These are phyloP conservation scores for Sarocladium kiliense DNA, from an alignment of 2,329 filamentous ascomycete species.

Conservation along the genomic window DNA sequence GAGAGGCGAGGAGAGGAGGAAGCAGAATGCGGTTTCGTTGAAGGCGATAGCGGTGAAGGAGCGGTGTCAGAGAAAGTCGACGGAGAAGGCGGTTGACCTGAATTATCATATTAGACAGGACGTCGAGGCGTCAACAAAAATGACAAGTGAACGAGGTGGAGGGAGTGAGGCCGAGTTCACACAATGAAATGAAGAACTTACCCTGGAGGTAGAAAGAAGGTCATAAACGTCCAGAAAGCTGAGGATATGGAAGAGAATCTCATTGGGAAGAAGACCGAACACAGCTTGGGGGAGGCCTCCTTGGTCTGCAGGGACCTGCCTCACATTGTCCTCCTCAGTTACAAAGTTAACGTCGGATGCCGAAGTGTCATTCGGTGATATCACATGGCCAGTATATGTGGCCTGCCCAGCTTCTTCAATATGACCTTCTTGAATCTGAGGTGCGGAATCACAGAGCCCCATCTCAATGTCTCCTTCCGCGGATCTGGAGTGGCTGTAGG, in stretches of 20 bases:
- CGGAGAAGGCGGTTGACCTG: constrained; percentile 60
- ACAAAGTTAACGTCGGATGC: too few species aligned
- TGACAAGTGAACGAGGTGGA: background rate
- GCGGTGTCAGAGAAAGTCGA: constrained; percentile 56
- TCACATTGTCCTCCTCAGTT: background rate
- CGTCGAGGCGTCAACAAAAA: background rate
- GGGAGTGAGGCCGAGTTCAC: background rate
- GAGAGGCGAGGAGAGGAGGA: constrained; percentile 48
- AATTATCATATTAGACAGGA: constrained; percentile 6
- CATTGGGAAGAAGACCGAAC: constrained; percentile 41
- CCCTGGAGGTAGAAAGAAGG: constrained; percentile 49
- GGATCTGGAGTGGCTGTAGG: too few species aligned
- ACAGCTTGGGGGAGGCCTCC: background rate
- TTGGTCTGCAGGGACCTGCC: constrained; percentile 7
- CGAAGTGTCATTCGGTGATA: too few species aligned
- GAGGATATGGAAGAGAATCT: constrained; percentile 51
- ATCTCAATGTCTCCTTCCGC: too few species aligned
- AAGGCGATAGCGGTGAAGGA: constrained; percentile 59
- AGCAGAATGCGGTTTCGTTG: constrained; percentile 50
- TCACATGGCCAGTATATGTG: too few species aligned
- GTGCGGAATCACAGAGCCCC: too few species aligned
- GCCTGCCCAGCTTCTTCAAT: too few species aligned
- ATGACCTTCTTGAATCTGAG: too few species aligned
- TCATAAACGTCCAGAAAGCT: constrained; percentile 53
- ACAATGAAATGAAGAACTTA: constrained; percentile 28